Evolutionary conservation across 2,329 filamentous ascomycete genomes (phyloP), one percentile per base, ranked within the genome.

Genomic region (Teratosphaeria gauchensis): DNA sequence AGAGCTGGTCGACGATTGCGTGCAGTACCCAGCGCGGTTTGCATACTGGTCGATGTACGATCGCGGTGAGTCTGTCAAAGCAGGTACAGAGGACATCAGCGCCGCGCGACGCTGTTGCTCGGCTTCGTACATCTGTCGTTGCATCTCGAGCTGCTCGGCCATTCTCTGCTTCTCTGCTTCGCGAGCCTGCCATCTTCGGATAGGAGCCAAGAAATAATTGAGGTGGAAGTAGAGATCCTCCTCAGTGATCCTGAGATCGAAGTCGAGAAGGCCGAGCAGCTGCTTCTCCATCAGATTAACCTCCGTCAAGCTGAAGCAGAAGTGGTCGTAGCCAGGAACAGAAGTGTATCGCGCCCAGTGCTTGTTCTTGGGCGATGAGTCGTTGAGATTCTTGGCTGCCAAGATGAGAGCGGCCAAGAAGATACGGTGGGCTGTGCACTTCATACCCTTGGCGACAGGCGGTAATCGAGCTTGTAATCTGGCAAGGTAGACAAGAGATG

Each of bases 261-360:
- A 99, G 72, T 96, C 89, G 53, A 99, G 82, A 51, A 99, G 83
- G 79, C 90, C 94, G 56, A 99, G 86, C 32, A 99, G 83, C 77
- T 99, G 94, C 82, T 95, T 95, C 82, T 99, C 94, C 94, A 99
- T 99, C 62, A 97, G 82, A 79, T 99, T 99, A 69, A 99, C 94
- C 77, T 99, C 94, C 38, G 90, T 94, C 66, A 92, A 82, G 69
- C 86, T 92, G 81, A 99, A 97, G 67, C 91, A 89, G 70, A 97
- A 99, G 70, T 80, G 84, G 11, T 85, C 84, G 73, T 80, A 87
- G 57, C 83, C 84, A 62, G 81, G 82, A 66, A 96, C 86, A 68
- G 86, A 78, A 61, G 88, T 95, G 80, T 97, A 99, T 69, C 86
- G 87, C 64, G 94, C 92, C 94, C 94, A 99, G 82, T 99, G 94